Evolutionary conservation across 345 rosid genomes (phyloP).

Genomic region (Eutrema heterophyllum): DNA sequence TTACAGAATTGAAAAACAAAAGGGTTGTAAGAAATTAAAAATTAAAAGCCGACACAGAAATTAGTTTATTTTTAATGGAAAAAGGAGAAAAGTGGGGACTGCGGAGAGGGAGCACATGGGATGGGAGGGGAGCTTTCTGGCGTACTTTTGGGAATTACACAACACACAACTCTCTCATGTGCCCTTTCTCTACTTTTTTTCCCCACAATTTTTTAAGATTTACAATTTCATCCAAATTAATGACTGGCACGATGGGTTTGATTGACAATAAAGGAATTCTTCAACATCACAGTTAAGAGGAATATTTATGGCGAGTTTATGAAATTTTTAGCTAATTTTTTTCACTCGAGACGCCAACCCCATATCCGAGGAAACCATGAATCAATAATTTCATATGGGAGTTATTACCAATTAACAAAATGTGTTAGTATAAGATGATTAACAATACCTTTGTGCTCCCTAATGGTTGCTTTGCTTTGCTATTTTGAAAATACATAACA

Average conservation of each 20-base stretch:
- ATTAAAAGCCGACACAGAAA: conserved; percentile 7
- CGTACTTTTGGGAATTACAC: conserved; percentile 10
- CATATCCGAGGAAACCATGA: too few species aligned
- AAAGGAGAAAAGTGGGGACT: conserved; percentile 24
- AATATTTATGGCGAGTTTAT: too few species aligned
- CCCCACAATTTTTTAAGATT: neutral
- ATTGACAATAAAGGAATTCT: too few species aligned
- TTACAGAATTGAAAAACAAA: neutral
- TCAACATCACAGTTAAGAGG: too few species aligned
- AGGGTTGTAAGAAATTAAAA: neutral
- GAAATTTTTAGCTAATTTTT: too few species aligned
- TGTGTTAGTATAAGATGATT: too few species aligned
- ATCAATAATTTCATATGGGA: too few species aligned
- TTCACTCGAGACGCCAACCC: too few species aligned
- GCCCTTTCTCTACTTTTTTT: neutral
- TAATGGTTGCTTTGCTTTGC: too few species aligned
- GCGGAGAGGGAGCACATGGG: conserved; percentile 27
- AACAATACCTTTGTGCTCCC: too few species aligned
- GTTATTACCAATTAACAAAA: too few species aligned
- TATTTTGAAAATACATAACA: too few species aligned
- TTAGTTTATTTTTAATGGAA: neutral
- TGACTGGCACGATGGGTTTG: neutral
- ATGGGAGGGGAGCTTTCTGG: neutral
- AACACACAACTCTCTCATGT: conserved; percentile 19
- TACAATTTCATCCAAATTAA: neutral